Evolutionary conservation across 305 asterid species (phyloP).

Genomic region (Fraxinus greggii): DNA sequence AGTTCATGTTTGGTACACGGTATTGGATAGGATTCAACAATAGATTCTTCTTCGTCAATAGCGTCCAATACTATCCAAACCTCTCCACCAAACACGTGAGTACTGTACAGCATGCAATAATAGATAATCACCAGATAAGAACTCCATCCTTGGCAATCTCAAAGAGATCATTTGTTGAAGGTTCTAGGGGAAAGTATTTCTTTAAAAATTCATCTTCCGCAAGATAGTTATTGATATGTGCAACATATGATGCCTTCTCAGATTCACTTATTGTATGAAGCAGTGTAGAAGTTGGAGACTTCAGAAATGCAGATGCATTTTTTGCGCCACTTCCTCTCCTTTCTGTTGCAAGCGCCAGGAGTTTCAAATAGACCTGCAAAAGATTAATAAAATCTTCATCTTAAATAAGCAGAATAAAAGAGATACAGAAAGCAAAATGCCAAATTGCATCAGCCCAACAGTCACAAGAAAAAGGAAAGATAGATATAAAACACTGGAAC

Average conservation of each 20-base stretch:
- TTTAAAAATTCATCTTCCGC: slow-evolving; percentile 54
- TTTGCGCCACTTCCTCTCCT: slow-evolving; percentile 56
- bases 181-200: slow-evolving; percentile 57
- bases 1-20: not conserved
- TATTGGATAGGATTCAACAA: not conserved
- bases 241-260: slow-evolving; percentile 70
- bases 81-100: not conserved
- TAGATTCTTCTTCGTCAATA: not conserved
- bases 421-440: slow-evolving; percentile 2
- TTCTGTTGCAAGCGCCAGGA: slow-evolving; percentile 62
- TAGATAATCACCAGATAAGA: slow-evolving; percentile 59
- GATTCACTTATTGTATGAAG: slow-evolving; percentile 72
- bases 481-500: not conserved
- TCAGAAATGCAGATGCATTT: slow-evolving; percentile 64
- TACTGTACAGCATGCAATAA: slow-evolving; percentile 5
- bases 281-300: slow-evolving; percentile 71
- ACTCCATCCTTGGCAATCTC: slow-evolving; percentile 77
- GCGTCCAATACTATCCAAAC: not conserved
- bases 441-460: slow-evolving; percentile 16
- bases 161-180: slow-evolving; percentile 62
- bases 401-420: slow-evolving; percentile 5
- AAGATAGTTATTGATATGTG: slow-evolving; percentile 69
- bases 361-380: slow-evolving; percentile 57
- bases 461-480: not conserved
- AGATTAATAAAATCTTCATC: slow-evolving; percentile 18